These are phyloP conservation scores for Thuidium tamariscinum DNA, from an alignment of 225 moss, liverwort and hornwort genomes.

Conservation along the genomic window DNA sequence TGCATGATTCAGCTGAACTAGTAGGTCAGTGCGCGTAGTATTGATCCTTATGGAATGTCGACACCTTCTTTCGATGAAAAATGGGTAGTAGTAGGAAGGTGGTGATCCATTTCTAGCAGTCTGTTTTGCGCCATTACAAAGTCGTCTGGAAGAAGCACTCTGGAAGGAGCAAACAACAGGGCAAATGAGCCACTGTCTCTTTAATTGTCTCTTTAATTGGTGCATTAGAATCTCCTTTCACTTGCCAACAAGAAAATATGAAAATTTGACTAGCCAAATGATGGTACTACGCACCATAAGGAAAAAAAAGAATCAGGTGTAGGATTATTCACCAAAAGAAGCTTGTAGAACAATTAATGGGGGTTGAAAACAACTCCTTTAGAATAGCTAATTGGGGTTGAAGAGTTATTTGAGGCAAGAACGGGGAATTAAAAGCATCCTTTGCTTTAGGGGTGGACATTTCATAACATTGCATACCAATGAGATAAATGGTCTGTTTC, in stretches of 20 bases:
- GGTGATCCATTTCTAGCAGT: background rate
- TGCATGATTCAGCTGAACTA: background rate
- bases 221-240: background rate
- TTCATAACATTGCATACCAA: background rate
- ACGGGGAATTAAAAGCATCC: background rate
- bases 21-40: background rate
- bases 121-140: background rate
- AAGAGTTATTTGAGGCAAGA: background rate
- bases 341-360: too few relatives aligned
- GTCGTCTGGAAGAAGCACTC: too few relatives aligned
- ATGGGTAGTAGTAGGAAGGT: too few relatives aligned
- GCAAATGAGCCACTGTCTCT: too few relatives aligned
- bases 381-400: background rate
- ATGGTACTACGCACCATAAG: too few relatives aligned
- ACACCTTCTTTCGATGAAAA: background rate
- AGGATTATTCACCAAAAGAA: too few relatives aligned
- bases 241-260: background rate
- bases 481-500: rapidly evolving
- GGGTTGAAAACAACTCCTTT: too few relatives aligned
- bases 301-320: too few relatives aligned
- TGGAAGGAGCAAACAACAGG: too few relatives aligned
- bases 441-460: background rate
- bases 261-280: rapidly evolving
- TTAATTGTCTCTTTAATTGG: too few relatives aligned
- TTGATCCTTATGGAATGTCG: background rate